phyloP scores from a whole-genome alignment of 192 early-diverging fungal genomes.

The Coemansia sp. region DNA sequence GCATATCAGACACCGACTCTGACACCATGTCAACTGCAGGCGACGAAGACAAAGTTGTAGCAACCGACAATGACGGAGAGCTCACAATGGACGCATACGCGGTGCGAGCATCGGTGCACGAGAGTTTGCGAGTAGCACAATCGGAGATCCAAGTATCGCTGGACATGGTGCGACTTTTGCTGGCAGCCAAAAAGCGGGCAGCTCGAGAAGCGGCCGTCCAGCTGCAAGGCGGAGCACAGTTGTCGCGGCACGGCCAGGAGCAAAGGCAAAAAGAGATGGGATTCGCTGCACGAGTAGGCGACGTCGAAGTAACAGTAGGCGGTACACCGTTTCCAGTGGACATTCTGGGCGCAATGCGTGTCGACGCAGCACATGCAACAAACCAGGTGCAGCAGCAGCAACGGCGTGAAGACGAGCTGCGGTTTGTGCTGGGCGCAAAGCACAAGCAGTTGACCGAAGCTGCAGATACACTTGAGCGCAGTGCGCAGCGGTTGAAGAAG shows the following conservation, averaged over 20 bases:
- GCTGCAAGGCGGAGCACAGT: background rate
- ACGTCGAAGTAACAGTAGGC: constrained; percentile 37
- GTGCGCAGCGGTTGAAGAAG: constrained; percentile 13
- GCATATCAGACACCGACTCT: constrained; percentile 21
- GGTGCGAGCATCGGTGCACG: constrained; percentile 38
- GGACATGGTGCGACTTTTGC: constrained; percentile 45
- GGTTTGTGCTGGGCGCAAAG: constrained; percentile 51
- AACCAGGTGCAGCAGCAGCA: constrained; percentile 8
- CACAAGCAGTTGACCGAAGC: constrained; percentile 40
- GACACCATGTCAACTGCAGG: constrained; percentile 7
- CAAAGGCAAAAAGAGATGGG: background rate
- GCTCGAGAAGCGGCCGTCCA: constrained; percentile 2
- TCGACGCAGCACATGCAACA: constrained; percentile 1
- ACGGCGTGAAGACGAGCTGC: constrained; percentile 23
- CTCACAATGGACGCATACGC: constrained; percentile 34
- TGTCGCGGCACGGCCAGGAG: constrained; percentile 16
- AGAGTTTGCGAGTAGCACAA: constrained; percentile 39
- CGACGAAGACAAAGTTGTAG: background rate
- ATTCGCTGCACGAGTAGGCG: constrained; percentile 26
- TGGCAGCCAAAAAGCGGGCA: constrained; percentile 38
- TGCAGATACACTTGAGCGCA: constrained; percentile 29
- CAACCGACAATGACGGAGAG: background rate
- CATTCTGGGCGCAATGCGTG: constrained; percentile 28
- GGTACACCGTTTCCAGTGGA: constrained; percentile 35
- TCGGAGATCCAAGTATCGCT: constrained; percentile 49